Evolutionary conservation across 306 rosid species (phyloP).

Genomic region (Sphenostylis stenocarpa): DNA sequence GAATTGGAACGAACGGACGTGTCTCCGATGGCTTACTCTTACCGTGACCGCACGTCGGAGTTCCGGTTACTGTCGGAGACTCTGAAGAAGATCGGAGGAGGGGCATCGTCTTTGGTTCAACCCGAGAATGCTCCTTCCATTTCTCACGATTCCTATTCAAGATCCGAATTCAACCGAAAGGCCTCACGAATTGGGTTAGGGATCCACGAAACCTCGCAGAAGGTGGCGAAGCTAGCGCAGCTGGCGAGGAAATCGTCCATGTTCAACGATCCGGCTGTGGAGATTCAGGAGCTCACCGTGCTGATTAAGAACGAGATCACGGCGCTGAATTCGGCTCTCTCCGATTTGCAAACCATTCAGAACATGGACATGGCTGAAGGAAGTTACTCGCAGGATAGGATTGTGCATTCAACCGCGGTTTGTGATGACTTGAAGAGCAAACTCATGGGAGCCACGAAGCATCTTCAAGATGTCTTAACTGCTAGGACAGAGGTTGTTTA

Average conservation of each 20-base stretch:
- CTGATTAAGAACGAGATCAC: slow-evolving; percentile 86
- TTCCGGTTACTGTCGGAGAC: slow-evolving; percentile 72
- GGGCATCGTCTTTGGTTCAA: slow-evolving; percentile 27
- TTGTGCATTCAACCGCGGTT: slow-evolving; percentile 85
- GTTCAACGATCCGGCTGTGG: slow-evolving; percentile 81
- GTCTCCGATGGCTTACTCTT: slow-evolving; percentile 60
- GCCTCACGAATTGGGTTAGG: slow-evolving; percentile 83
- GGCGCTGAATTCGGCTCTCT: slow-evolving; percentile 71
- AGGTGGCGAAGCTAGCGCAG: slow-evolving; percentile 69
- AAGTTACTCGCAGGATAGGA: slow-evolving; percentile 69
- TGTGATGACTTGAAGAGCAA: slow-evolving; percentile 82
- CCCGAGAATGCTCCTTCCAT: slow-evolving; percentile 45
- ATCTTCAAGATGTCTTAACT: slow-evolving; percentile 81
- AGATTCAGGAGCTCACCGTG: slow-evolving; percentile 78
- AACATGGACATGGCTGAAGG: slow-evolving; percentile 75
- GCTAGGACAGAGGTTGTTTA: slow-evolving; percentile 74
- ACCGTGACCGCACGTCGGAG: slow-evolving; percentile 89
- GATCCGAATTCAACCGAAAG: slow-evolving; percentile 83
- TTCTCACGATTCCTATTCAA: slow-evolving; percentile 40
- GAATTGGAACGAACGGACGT: background rate
- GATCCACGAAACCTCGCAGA: slow-evolving; percentile 78
- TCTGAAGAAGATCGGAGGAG: slow-evolving; percentile 65
- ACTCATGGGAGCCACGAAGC: slow-evolving; percentile 87
- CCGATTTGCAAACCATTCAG: slow-evolving; percentile 81
- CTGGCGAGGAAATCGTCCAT: slow-evolving; percentile 85